Evolutionary conservation across 1,284 basidiomycete species (phyloP).

Genomic region (Phellopilus nigrolimitatus): DNA sequence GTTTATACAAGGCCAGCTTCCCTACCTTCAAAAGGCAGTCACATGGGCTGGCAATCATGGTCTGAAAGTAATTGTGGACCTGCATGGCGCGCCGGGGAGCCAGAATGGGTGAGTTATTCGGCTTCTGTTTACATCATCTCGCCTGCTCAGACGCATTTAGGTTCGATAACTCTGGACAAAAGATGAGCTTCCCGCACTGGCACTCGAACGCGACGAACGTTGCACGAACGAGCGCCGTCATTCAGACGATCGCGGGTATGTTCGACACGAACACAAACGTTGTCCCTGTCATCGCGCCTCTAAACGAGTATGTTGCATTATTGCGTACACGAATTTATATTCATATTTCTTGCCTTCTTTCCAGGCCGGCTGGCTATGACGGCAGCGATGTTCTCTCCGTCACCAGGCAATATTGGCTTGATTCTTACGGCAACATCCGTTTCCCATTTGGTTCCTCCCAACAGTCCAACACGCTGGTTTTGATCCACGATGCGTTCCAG

Average conservation of each 20-base stretch:
- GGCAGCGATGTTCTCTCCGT: slow-evolving; percentile 49
- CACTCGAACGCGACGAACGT: slow-evolving; percentile 63
- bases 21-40: slow-evolving; percentile 72
- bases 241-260: slow-evolving; percentile 58
- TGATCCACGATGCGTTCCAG: slow-evolving; percentile 87
- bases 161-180: slow-evolving; percentile 84
- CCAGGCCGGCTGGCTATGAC: slow-evolving; percentile 77
- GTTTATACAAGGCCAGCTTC: slow-evolving; percentile 76
- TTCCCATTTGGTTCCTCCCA: slow-evolving; percentile 55
- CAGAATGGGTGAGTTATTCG: slow-evolving; percentile 62
- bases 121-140: neutral
- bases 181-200: slow-evolving; percentile 61
- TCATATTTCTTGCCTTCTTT: neutral
- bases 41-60: slow-evolving; percentile 73
- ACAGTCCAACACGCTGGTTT: slow-evolving; percentile 59
- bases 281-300: slow-evolving; percentile 69
- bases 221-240: slow-evolving; percentile 62
- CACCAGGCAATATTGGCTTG: slow-evolving; percentile 67
- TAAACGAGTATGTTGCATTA: slow-evolving; percentile 63
- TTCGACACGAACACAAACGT: slow-evolving; percentile 51
- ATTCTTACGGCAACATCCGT: slow-evolving; percentile 71
- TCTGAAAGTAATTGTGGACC: slow-evolving; percentile 78
- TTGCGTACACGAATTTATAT: neutral
- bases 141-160: slow-evolving; percentile 31
- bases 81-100: slow-evolving; percentile 83